Evolutionary conservation across 345 rosid species (phyloP), one percentile per base, ranked within the genome.

Genomic region (Moringa oleifera): DNA sequence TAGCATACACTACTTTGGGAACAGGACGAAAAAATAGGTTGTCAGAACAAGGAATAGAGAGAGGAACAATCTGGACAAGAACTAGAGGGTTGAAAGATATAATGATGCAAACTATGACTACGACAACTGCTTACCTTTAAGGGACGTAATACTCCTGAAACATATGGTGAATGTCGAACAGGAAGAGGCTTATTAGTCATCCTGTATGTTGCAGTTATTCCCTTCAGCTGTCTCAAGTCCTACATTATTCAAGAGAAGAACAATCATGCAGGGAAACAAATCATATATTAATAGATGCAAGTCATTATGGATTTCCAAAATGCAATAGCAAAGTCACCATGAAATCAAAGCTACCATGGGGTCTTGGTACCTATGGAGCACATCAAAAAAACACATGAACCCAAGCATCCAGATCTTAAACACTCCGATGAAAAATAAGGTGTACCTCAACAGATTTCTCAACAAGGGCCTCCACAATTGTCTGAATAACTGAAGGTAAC

Each of bases 141-240:
- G 20, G 92, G 97, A 60, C 87, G 96, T 74, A 91, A 63, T 50
- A 91, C 71, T 18, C 88, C 88, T 7, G 87, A 73, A 7, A 94
- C 96, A 7, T 94, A 90, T 7, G 93, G 95, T 56, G 99, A 91
- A 77, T 91, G 96, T 69, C 91, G 79, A 36, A 79, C 82, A 53
- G 97, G 99, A 75, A 85, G 88, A 68, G 96, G 99, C 67, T 94
- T 94, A 70, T 84, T 88, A 23, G 95, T 81, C 96, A 94, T 87
- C 79, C 93, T 85, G 77, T 80, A 94, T 55, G 95, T 91, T 57
- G 97, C 85, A 23, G 91, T 81, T 75, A 91, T 91, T 67, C 93
- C 97, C 71, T 81, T 88, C 64, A 91, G 77, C 66, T 90, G 96
- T 73, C 87, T 86, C 81, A 91, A 70, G 67, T 83, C 96, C 96